A percentile compares a stretch with the other conserved stretches of the same genome.
Conservation (phyloP, 139 green algal species). For the Eudorina sp. region DNA sequence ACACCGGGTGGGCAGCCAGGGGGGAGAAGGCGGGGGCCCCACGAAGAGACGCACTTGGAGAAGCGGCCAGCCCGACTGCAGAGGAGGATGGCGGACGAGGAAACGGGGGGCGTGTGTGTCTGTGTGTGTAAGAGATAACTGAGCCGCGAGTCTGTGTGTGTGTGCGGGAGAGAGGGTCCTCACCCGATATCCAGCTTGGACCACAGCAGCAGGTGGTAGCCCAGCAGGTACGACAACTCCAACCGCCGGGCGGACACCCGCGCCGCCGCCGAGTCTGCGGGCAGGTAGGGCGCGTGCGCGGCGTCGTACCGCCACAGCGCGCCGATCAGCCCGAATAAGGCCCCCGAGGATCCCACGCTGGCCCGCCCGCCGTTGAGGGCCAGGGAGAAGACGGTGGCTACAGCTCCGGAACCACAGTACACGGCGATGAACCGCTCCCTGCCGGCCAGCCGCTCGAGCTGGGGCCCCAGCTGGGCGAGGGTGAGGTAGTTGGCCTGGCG, state of each 20-base stretch:
- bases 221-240: background rate
- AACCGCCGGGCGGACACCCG: background rate
- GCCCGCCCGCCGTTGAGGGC: constrained; percentile 32
- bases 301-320: constrained; percentile 27
- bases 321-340: constrained; percentile 8
- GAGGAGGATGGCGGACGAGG: no score
- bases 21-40: no score
- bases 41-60: no score
- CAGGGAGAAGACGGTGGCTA: constrained; percentile 11
- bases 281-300: constrained; percentile 1
- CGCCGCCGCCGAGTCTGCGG: background rate
- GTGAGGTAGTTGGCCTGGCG: constrained; percentile 25
- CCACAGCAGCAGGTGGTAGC: constrained; percentile 35
- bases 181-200: constrained; percentile 29
- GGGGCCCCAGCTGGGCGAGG: constrained; percentile 8
- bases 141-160: no score
- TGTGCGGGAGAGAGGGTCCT: no score
- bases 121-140: no score
- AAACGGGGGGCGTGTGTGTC: no score
- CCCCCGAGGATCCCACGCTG: constrained; percentile 26
- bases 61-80: no score
- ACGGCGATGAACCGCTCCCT: background rate
- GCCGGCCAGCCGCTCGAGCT: constrained; percentile 31
- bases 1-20: no score
- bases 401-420: constrained; percentile 6